Base-by-base conservation (phyloP, 2,329 filamentous ascomycete genomes). In the Aureobasidium sp. region DNA sequence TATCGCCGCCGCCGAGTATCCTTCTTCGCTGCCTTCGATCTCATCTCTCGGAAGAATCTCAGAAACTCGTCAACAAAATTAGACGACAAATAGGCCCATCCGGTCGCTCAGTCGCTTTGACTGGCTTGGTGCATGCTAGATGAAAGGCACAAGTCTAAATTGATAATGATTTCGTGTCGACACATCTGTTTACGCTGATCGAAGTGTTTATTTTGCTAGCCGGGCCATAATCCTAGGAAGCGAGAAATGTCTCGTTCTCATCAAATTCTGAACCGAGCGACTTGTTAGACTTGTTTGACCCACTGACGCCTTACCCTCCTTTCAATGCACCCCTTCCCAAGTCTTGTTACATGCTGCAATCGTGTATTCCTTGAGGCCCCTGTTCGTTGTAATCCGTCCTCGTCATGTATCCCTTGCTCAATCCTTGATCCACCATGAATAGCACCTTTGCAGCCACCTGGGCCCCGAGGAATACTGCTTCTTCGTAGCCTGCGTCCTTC, bases 391-490 rank as follows among this genome's bases (percentile, higher is more conserved):
- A 88, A 69, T 87, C 85, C 29, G 81, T 82, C 60, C 87, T 78
- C 5, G 81, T 87, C 78, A 90, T 82, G 72, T 87, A 90, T 0
- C 85, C 86, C 73, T 89, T 88, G 67, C 78, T 84, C 51, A 81
- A 73, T 5, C 86, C 86, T 67, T 86, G 84, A 69, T 90, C 87
- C 3, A 85, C 79, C 11, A 88, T 82, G 72, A 89, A 90, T 53
- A 89, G 76, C 25, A 89, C 84, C 74, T 88, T 89, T 2, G 89
- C 91, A 1, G 89, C 90, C 36, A 96, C 88, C 75, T 96, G 90
- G 2, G 90, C 89, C 12, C 92, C 92, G 7, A 97, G 78, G 76
- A 97, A 96, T 70, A 87, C 85, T 53, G 89, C 85, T 75, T 97
- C 92, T 70, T 97, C 92, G 70, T 82, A 84, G 1, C 85, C 85